These are phyloP conservation scores for Clarkia xantiana DNA, from an alignment of 345 rosid species.

Conservation along the genomic window DNA sequence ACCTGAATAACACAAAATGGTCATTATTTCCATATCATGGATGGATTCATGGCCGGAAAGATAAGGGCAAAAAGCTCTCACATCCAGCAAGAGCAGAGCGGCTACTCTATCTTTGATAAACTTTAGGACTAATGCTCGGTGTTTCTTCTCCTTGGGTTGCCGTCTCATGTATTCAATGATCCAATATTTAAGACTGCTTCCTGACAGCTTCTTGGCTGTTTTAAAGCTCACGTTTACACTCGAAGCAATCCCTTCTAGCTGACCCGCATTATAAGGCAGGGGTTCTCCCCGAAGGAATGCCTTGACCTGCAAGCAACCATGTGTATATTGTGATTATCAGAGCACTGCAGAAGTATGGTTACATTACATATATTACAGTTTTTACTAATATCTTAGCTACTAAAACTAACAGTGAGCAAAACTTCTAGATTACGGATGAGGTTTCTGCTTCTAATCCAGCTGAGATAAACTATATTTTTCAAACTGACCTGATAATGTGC, in stretches of 20 bases:
- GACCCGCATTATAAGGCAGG: slow-evolving; percentile 76
- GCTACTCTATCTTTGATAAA: slow-evolving; percentile 77
- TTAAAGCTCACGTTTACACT: slow-evolving; percentile 46
- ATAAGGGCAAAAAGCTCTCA: slow-evolving; percentile 20
- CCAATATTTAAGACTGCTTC: slow-evolving; percentile 77
- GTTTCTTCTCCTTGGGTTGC: slow-evolving; percentile 61
- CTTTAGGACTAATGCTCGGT: slow-evolving; percentile 57
- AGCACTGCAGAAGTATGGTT: too few relatives aligned
- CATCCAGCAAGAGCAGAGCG: slow-evolving; percentile 66
- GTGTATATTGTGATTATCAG: neutral
- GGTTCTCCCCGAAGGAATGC: slow-evolving; percentile 72
- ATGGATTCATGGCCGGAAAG: neutral
- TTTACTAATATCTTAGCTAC: too few relatives aligned
- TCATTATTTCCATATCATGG: neutral
- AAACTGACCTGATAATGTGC: slow-evolving; percentile 83
- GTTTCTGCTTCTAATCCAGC: neutral
- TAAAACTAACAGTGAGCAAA: too few relatives aligned
- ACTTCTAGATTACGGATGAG: too few relatives aligned
- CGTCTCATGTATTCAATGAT: slow-evolving; percentile 61
- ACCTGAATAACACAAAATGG: slow-evolving; percentile 32
- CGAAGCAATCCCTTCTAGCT: slow-evolving; percentile 79
- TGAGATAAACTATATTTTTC: neutral
- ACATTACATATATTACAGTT: too few relatives aligned
- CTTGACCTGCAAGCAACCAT: slow-evolving; percentile 37
- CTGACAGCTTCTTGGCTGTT: slow-evolving; percentile 43